Evolutionary conservation across 345 rosid species (phyloP).

Genomic region (Syzygium jambos): DNA sequence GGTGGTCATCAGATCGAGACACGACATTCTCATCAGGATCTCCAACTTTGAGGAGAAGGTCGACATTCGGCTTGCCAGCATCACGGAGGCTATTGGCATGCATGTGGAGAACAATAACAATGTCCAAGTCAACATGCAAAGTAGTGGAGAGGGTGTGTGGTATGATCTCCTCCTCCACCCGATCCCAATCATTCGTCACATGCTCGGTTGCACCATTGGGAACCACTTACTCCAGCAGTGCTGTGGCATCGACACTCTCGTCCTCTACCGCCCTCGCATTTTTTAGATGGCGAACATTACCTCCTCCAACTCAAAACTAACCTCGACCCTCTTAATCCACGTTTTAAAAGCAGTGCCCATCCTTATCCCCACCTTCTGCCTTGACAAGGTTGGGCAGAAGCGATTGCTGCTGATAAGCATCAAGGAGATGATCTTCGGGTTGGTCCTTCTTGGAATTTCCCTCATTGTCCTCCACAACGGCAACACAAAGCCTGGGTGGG

Average conservation of each 20-base stretch:
- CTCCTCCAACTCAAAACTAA: constrained; percentile 28
- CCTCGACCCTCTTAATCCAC: constrained; percentile 69
- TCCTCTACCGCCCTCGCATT: constrained; percentile 60
- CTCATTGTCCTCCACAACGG: background rate
- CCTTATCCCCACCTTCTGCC: constrained; percentile 53
- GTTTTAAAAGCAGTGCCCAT: constrained; percentile 47
- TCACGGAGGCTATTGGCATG: constrained; percentile 71
- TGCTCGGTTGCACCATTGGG: constrained; percentile 45
- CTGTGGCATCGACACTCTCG: constrained; percentile 70
- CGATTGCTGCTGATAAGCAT: constrained; percentile 55
- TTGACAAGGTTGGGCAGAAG: constrained; percentile 60
- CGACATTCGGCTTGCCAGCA: constrained; percentile 44
- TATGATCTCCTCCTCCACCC: constrained; percentile 44
- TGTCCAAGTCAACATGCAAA: constrained; percentile 29
- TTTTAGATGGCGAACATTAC: constrained; percentile 61
- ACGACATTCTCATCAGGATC: constrained; percentile 41
- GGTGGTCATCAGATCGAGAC: too few relatives aligned
- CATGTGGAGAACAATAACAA: constrained; percentile 59
- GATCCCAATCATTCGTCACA: constrained; percentile 52
- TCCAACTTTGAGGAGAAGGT: constrained; percentile 51
- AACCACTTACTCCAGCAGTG: constrained; percentile 71
- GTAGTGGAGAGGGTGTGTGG: constrained; percentile 61
- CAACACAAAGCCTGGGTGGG: constrained; percentile 38
- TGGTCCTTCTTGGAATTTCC: constrained; percentile 12
- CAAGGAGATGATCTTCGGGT: constrained; percentile 34